Percentiles rank a stretch among this genome's conserved stretches.
Evolutionary conservation across 768 basidiomycete species (phyloP).

Genomic region (Cyclocybe aegerita): DNA sequence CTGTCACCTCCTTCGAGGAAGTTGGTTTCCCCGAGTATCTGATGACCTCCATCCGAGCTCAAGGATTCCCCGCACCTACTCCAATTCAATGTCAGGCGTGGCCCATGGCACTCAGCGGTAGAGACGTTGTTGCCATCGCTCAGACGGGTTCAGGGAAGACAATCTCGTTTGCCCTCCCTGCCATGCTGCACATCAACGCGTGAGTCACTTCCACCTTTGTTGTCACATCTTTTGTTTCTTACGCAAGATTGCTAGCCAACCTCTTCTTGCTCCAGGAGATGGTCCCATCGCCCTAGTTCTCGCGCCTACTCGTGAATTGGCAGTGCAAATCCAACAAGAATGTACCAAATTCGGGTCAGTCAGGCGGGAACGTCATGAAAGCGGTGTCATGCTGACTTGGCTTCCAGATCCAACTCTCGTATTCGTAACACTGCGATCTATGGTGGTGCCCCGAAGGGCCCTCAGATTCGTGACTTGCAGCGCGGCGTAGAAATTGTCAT

Average conservation of each 20-base stretch:
- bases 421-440: constrained; percentile 99
- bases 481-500: constrained; percentile 98
- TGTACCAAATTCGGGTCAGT: constrained; percentile 95
- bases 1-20: constrained; percentile 91
- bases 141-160: constrained; percentile 99
- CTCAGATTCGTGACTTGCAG: constrained; percentile 96
- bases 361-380: neutral
- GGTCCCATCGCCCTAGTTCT: constrained; percentile 97
- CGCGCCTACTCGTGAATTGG: constrained; percentile 96
- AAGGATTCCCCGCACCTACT: constrained; percentile 89
- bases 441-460: constrained; percentile 98
- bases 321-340: constrained; percentile 98
- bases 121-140: constrained; percentile 94
- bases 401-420: constrained; percentile 75
- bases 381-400: constrained; percentile 1
- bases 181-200: constrained; percentile 99
- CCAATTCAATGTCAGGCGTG: constrained; percentile 99
- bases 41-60: constrained; percentile 88
- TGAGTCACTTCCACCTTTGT: constrained; percentile 35
- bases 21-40: constrained; percentile 96
- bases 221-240: constrained; percentile 12
- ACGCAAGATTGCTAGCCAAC: constrained; percentile 58
- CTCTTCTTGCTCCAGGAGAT: constrained; percentile 89
- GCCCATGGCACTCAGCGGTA: constrained; percentile 96
- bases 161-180: constrained; percentile 96